Evolutionary conservation across 2,329 filamentous ascomycete species (phyloP), one percentile per base, ranked within the genome.

Genomic region (Cordyceps militaris): DNA sequence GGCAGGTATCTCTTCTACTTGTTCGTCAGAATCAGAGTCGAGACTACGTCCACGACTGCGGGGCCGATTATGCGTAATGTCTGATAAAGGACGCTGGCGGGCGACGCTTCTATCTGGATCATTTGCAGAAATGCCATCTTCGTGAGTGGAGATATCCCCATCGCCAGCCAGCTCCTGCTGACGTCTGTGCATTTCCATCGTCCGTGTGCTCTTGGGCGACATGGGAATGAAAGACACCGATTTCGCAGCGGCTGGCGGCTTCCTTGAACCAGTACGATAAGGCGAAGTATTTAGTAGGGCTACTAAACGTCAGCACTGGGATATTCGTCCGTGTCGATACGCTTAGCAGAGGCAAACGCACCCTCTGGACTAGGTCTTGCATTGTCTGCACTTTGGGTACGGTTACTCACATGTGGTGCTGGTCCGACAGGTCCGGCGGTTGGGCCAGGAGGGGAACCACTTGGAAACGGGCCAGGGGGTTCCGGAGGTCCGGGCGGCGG

Each of bases 171-270:
- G 59, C 24, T 64, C 66, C 21, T 75, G 71, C 13, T 71, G 67
- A 34, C 65, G 65, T 40, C 66, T 72, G 59, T 78, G 77, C 26
- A 70, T 66, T 21, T 70, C 67, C 64, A 80, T 74, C 0, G 77
- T 79, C 56, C 67, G 72, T 0, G 74, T 74, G 16, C 77, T 79
- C 54, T 76, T 73, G 0, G 79, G 79, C 3, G 78, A 81, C 42
- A 81, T 64, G 0, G 79, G 78, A 2, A 74, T 71, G 56, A 80
- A 81, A 1, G 68, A 63, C 1, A 81, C 77, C 1, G 74, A 74
- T 60, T 78, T 78, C 23, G 69, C 59, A 11, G 61, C 60, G 63
- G 46, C 42, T 1, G 38, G 49, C 9, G 40, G 36, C 16, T 47
- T 51, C 34, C 47, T 55, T 16, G 24, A 4, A 5, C 24, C 58